Evolutionary conservation across 2,329 filamentous ascomycete species (phyloP).

Genomic region (Diaporthe australafricana): DNA sequence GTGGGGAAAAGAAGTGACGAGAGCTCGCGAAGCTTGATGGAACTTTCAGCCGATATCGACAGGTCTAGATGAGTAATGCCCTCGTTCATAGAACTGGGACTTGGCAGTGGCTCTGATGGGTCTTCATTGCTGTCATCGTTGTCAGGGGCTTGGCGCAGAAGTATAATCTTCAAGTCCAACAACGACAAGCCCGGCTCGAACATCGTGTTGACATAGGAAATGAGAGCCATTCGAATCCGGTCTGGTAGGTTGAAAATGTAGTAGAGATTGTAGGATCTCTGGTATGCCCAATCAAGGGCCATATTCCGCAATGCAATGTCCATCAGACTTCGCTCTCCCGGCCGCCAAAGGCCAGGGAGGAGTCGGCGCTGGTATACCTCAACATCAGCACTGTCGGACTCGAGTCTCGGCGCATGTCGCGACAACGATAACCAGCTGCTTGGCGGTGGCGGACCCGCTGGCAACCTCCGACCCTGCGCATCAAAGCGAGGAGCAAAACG

Average conservation of each 20-base stretch:
- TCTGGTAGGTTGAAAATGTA: slow-evolving; percentile 67
- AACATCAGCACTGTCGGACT: not conserved
- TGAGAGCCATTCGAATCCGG: slow-evolving; percentile 62
- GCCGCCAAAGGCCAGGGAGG: slow-evolving; percentile 60
- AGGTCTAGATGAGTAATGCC: slow-evolving; percentile 66
- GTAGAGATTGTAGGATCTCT: slow-evolving; percentile 66
- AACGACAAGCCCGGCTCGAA: slow-evolving; percentile 60
- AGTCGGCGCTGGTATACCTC: slow-evolving; percentile 25
- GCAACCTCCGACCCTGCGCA: slow-evolving; percentile 60
- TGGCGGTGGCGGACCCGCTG: slow-evolving; percentile 70
- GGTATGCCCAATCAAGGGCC: slow-evolving; percentile 65
- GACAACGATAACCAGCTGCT: slow-evolving; percentile 64
- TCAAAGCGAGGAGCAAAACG: slow-evolving; percentile 58
- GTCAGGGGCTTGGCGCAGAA: slow-evolving; percentile 50
- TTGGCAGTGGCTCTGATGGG: slow-evolving; percentile 37
- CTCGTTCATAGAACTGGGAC: slow-evolving; percentile 52
- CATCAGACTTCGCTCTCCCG: slow-evolving; percentile 60
- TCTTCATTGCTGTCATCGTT: slow-evolving; percentile 41
- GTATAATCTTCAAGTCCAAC: slow-evolving; percentile 61
- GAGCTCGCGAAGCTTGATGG: slow-evolving; percentile 64
- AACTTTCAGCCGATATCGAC: slow-evolving; percentile 61
- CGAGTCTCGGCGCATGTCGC: slow-evolving; percentile 41
- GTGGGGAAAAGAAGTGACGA: slow-evolving; percentile 61
- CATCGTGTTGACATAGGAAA: slow-evolving; percentile 61
- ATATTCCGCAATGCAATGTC: slow-evolving; percentile 63